Evolutionary conservation across 2,329 filamentous ascomycete species (phyloP), one percentile per base, ranked within the genome.

Genomic region (Graphilbum sp.): DNA sequence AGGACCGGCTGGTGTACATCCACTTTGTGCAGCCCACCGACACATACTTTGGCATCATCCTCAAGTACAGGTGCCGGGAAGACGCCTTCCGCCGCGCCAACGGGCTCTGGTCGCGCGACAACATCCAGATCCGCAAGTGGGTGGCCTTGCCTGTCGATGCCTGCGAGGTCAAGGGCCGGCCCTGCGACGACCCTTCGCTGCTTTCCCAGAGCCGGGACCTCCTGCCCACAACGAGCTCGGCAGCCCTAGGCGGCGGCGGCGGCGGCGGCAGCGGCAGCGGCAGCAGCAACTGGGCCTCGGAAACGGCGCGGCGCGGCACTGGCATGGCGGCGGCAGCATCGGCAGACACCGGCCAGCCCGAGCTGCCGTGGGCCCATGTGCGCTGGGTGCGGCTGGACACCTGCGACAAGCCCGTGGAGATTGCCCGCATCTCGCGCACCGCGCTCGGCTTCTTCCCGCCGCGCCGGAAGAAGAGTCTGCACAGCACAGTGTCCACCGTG

Each of bases 91-190:
- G 84, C 41, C 90, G 83, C 54, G 77, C 85, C 30, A 98, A 98
- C 54, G 75, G 90, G 11, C 75, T 98, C 51, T 98, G 90, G 90
- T 84, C 86, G 7, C 84, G 86, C 45, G 90, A 96, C 53, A 85
- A 75, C 45, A 79, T 96, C 27, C 88, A 95, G 54, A 74, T 77
- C 35, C 76, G 87, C 42, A 83, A 83, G 50, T 78, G 74, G 45
- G 68, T 98, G 15, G 69, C 87, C 9, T 62, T 98, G 37, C 90
- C 90, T 0, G 84, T 96, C 5, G 87, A 94, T 54, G 80, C 84
- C 31, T 96, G 88, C 55, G 77, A 80, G 32, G 66, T 87, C 32
- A 90, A 86, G 52, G 86, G 88, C 23, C 70, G 75, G 36, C 69
- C 70, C 15, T 76, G 72, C 50, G 66, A 72, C n/a, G 55, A 66